phyloP scores from a whole-genome alignment of 495 filamentous ascomycete genomes.

The Neurospora sublineolata region DNA sequence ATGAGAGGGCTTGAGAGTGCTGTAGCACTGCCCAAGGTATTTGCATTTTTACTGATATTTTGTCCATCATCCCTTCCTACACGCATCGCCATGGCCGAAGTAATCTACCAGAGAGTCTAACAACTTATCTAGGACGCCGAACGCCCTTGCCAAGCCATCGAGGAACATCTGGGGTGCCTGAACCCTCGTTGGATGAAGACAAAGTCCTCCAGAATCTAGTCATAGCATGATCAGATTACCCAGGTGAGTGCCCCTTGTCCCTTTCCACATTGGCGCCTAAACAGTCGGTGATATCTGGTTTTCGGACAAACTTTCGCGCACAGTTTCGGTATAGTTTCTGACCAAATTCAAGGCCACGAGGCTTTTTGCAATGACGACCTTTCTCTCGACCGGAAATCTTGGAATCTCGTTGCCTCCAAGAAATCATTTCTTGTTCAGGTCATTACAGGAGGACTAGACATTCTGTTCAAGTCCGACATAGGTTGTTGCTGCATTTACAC shows the following conservation, averaged over 20 bases:
- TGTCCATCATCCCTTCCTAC: too few relatives aligned
- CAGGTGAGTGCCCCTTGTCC: background rate
- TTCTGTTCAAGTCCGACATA: background rate
- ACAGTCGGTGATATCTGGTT: background rate
- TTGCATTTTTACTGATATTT: background rate
- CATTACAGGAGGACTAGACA: background rate
- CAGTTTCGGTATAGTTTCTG: background rate
- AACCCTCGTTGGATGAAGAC: background rate
- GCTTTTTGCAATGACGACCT: background rate
- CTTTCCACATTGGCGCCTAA: background rate
- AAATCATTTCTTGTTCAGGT: background rate
- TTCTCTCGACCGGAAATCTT: fast-evolving
- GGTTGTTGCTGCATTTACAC: background rate
- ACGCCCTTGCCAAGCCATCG: background rate
- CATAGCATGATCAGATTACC: background rate
- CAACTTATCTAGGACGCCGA: background rate
- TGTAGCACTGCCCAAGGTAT: background rate
- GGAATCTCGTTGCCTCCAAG: background rate
- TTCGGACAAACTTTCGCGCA: background rate
- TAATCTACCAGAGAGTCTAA: background rate
- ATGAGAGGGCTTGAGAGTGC: background rate
- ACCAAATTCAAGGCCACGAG: background rate
- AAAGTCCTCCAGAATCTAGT: background rate
- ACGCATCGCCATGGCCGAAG: background rate
- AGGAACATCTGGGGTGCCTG: background rate